Base-by-base conservation (phyloP, 495 filamentous ascomycete species). In the Aspergillus leporis region DNA sequence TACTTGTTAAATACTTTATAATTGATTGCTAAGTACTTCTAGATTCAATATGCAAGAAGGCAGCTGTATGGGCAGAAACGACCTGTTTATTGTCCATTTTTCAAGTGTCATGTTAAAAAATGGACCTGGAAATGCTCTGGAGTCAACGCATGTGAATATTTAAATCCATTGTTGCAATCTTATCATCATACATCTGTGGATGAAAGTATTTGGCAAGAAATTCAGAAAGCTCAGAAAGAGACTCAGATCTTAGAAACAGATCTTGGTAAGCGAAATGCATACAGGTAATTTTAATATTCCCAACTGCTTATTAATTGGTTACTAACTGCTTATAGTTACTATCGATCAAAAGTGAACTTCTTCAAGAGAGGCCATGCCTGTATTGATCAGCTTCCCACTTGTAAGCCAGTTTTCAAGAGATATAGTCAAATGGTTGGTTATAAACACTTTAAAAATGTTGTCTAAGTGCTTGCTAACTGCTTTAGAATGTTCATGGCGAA, bases 11-110 rank as follows among this genome's bases (percentile, higher is more conserved):
- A 0, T 31, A 41, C 13, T 57, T 57, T 7, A 3, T 47, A 48
- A 61, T 5, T 22, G 34, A 32, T 56, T 61, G 1, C 38, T 49
- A 49, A 56, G 1, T 34, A 30, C 4, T 49, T 49, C 23, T 3
- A 61, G 59, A 57, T 61, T 9, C 53, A 61, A 56, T 61, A 61
- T 53, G n/a, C n/a, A n/a, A 30, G 34, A 13, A 3, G 34, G 23
- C 10, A 16, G 0, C 9, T 46, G 5, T 4, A 38, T 2, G 21
- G 25, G 4, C 25, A 6, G 10, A 53, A 53, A 57, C 22, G 48
- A 23, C 30, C 47, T 28, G 51, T 61, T 0, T 46, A 53, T 14
- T 36, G 14, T 23, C 12, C 34, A 12, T 61, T 56, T 53, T 10
- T 57, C 22, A 0, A 16, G 0, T 61, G 36, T 23, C 5, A 16